Conservation (phyloP, 768 basidiomycete species). For the Tephrocybe sp. region DNA sequence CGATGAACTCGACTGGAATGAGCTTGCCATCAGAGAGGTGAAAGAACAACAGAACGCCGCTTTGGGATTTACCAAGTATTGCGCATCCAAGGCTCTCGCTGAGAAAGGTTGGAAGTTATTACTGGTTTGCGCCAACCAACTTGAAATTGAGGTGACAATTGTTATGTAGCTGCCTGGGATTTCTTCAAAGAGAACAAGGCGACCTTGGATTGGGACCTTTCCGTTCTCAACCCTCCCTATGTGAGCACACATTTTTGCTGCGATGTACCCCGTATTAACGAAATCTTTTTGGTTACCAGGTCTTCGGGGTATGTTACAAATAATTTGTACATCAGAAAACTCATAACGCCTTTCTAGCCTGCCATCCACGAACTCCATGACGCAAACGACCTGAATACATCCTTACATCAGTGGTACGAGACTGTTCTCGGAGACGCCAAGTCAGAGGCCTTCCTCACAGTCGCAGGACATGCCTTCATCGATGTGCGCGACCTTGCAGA, state of each 20-base stretch:
- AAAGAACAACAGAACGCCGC: constrained; percentile 51
- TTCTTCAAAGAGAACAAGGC: constrained; percentile 37
- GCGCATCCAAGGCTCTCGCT: constrained; percentile 58
- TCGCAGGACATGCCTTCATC: constrained; percentile 29
- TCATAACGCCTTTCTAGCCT: constrained; percentile 28
- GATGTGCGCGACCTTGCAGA: constrained; percentile 51
- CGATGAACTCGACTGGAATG: constrained; percentile 61
- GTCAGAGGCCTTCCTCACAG: constrained; percentile 20
- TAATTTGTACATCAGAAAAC: not conserved
- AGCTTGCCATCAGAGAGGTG: constrained; percentile 44
- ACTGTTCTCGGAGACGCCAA: constrained; percentile 24
- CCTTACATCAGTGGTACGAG: constrained; percentile 32
- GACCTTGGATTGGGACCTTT: constrained; percentile 50
- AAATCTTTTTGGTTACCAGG: constrained; percentile 12
- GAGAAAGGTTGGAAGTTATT: constrained; percentile 41
- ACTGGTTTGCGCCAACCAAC: too few relatives aligned
- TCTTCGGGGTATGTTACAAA: constrained; percentile 28
- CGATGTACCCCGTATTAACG: not conserved
- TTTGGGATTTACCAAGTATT: constrained; percentile 41
- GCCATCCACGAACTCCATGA: constrained; percentile 33
- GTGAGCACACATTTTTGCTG: constrained; percentile 22
- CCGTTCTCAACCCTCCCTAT: constrained; percentile 51
- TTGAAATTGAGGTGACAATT: not conserved
- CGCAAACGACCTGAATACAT: constrained; percentile 34
- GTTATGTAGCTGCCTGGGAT: constrained; percentile 39